Evolutionary conservation across 2,329 filamentous ascomycete species (phyloP).

Genomic region (Chaetothyriales sp.): DNA sequence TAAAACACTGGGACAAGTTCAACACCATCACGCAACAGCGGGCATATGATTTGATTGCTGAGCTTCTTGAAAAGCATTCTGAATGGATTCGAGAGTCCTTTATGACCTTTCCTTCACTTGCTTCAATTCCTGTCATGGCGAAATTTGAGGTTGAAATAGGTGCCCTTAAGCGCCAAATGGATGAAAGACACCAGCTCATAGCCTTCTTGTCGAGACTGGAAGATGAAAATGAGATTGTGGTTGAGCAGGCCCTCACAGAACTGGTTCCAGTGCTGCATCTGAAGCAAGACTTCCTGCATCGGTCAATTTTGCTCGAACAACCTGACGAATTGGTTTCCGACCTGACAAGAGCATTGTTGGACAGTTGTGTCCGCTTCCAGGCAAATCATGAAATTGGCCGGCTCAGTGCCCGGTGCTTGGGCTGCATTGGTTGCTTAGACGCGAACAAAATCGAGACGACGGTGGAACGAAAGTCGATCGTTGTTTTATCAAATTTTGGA

Average conservation of each 20-base stretch:
- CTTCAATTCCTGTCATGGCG: conserved; percentile 50
- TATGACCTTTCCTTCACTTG: conserved; percentile 64
- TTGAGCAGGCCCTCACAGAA: conserved; percentile 67
- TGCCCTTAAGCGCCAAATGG: conserved; percentile 50
- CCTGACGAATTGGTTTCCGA: conserved; percentile 60
- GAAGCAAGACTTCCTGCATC: conserved; percentile 67
- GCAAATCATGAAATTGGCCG: conserved; percentile 52
- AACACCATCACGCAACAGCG: conserved; percentile 45
- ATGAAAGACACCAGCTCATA: conserved; percentile 52
- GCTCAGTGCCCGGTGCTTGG: conserved; percentile 69
- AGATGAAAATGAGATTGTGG: conserved; percentile 77
- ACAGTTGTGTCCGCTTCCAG: conserved; percentile 72
- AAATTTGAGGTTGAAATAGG: conserved; percentile 54
- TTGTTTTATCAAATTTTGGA: conserved; percentile 78
- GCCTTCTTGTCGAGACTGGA: conserved; percentile 60
- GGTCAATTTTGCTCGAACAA: conserved; percentile 68
- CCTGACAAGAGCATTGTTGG: conserved; percentile 65
- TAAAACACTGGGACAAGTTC: conserved; percentile 63
- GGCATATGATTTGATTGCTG: conserved; percentile 50
- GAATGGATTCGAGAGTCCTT: conserved; percentile 52
- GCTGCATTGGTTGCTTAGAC: conserved; percentile 81
- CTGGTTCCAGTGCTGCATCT: conserved; percentile 57
- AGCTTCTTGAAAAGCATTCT: conserved; percentile 51
- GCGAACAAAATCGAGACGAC: conserved; percentile 74
- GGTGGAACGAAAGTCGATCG: conserved; percentile 65